phyloP scores from a whole-genome alignment of 2,329 filamentous ascomycete genomes.

The Paecilomyces dactylethromorphus region DNA sequence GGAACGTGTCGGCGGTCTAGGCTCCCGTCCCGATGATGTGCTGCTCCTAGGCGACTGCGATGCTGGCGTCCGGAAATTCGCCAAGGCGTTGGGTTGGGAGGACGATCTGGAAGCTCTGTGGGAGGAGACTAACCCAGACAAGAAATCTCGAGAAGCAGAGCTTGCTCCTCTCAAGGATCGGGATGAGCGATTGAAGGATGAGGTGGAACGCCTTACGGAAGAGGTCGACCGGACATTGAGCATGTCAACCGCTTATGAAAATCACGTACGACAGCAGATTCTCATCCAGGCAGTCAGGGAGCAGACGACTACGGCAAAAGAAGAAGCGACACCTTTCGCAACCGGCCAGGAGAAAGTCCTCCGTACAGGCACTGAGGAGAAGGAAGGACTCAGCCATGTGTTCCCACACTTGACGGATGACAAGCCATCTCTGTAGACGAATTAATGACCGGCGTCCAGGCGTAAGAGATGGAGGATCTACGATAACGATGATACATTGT shows the following conservation, averaged over 20 bases:
- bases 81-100: conserved; percentile 74
- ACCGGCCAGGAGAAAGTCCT: neutral
- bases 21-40: conserved; percentile 75
- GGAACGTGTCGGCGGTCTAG: conserved; percentile 74
- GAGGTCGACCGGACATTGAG: conserved; percentile 52
- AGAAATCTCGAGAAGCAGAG: conserved; percentile 43
- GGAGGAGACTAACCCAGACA: conserved; percentile 59
- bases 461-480: neutral
- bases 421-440: conserved; percentile 5
- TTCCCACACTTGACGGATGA: conserved; percentile 27
- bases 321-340: neutral
- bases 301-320: neutral
- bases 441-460: neutral
- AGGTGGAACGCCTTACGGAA: conserved; percentile 52
- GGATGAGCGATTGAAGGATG: conserved; percentile 52
- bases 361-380: neutral
- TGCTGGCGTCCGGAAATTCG: conserved; percentile 68
- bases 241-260: conserved; percentile 40
- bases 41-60: conserved; percentile 78
- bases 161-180: conserved; percentile 35
- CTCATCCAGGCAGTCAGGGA: conserved; percentile 6
- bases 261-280: conserved; percentile 30
- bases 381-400: conserved; percentile 25
- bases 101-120: conserved; percentile 75
- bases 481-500: neutral